These are phyloP conservation scores for Septoria linicola DNA, from an alignment of 2,329 filamentous ascomycete genomes.

Conservation along the genomic window DNA sequence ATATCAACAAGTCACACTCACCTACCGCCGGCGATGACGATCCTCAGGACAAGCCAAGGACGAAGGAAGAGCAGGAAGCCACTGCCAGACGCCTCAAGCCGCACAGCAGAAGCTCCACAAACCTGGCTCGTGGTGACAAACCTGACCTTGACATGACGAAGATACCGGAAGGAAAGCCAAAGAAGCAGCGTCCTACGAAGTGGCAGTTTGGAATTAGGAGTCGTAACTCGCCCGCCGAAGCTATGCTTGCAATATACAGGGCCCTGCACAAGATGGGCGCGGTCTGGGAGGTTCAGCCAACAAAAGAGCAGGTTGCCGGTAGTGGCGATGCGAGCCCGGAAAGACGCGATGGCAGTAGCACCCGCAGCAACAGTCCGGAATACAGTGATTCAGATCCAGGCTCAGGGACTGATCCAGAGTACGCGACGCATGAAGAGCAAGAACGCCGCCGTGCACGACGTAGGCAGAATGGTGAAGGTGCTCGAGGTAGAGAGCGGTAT, in stretches of 20 bases:
- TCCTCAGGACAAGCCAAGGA: constrained; percentile 39
- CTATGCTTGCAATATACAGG: constrained; percentile 92
- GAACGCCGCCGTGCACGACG: constrained; percentile 33
- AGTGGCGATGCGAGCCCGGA: constrained; percentile 39
- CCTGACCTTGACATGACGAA: constrained; percentile 54
- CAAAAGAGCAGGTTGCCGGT: constrained; percentile 36
- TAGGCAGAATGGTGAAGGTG: constrained; percentile 18
- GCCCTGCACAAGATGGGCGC: constrained; percentile 84
- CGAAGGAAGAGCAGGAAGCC: constrained; percentile 71
- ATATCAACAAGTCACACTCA: constrained; percentile 40
- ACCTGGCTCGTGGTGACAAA: constrained; percentile 39
- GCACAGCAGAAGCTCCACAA: constrained; percentile 66
- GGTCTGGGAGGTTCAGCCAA: constrained; percentile 68
- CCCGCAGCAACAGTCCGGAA: constrained; percentile 38
- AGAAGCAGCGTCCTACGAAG: constrained; percentile 76
- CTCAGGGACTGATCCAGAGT: constrained; percentile 41
- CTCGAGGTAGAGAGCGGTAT: constrained; percentile 42
- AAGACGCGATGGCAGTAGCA: constrained; percentile 22
- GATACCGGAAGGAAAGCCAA: constrained; percentile 51
- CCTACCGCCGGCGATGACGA: constrained; percentile 34
- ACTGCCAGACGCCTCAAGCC: constrained; percentile 79
- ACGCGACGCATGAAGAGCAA: constrained; percentile 39
- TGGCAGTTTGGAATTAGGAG: constrained; percentile 99
- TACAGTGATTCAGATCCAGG: constrained; percentile 42
- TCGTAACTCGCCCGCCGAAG: constrained; percentile 89